Evolutionary conservation across 2,329 filamentous ascomycete genomes (phyloP).

Genomic region (Monosporascus sp.): DNA sequence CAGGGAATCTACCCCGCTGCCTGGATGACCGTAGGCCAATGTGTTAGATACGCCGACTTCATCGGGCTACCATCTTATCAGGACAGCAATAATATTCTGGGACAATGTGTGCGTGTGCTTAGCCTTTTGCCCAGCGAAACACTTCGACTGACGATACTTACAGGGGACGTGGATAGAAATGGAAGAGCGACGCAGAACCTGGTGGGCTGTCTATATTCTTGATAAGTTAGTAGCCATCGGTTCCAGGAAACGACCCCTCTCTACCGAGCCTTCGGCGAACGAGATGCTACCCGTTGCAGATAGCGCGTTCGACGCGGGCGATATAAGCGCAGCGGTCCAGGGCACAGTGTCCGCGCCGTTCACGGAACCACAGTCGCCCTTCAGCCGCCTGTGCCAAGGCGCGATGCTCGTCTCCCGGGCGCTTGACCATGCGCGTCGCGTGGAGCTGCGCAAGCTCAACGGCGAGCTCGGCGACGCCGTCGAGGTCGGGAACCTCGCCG

Average conservation of each 20-base stretch:
- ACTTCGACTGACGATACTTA: background rate
- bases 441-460: slow-evolving; percentile 3
- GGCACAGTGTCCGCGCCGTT: slow-evolving; percentile 34
- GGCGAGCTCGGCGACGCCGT: slow-evolving; percentile 10
- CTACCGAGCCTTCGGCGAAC: slow-evolving; percentile 27
- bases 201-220: slow-evolving; percentile 43
- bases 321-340: slow-evolving; percentile 23
- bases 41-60: slow-evolving; percentile 38
- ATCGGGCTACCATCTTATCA: slow-evolving; percentile 35
- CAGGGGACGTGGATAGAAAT: slow-evolving; percentile 40
- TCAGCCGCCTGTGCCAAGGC: slow-evolving; percentile 42
- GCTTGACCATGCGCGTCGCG: slow-evolving; percentile 12
- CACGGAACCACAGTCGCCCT: slow-evolving; percentile 40
- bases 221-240: slow-evolving; percentile 31
- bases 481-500: slow-evolving; percentile 12
- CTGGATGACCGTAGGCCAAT: slow-evolving; percentile 41
- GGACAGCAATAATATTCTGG: slow-evolving; percentile 31
- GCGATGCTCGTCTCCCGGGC: slow-evolving; percentile 29
- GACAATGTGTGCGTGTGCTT: slow-evolving; percentile 23
- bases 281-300: slow-evolving; percentile 32
- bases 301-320: slow-evolving; percentile 34
- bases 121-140: background rate
- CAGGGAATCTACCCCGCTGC: slow-evolving; percentile 45
- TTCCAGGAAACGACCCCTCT: slow-evolving; percentile 26
- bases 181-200: slow-evolving; percentile 40